A percentile compares a stretch with the other conserved stretches of the same genome.
Conservation (phyloP, 768 basidiomycete genomes). For the Mycena maculata region DNA sequence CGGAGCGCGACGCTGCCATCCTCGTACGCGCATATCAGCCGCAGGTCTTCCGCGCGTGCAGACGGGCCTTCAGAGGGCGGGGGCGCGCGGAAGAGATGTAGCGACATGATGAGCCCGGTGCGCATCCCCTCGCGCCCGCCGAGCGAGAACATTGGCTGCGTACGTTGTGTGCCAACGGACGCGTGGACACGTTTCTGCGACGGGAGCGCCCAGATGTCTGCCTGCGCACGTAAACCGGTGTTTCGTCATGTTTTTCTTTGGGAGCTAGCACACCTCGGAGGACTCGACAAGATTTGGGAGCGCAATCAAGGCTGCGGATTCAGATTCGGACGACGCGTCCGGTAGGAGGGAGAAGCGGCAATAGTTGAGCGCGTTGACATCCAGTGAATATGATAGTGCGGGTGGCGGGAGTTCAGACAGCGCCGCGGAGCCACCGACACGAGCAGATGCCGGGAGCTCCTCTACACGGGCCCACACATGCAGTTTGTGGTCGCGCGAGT, state of each 20-base stretch:
- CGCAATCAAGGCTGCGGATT: slow-evolving; percentile 72
- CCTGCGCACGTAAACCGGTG: slow-evolving; percentile 55
- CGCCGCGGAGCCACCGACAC: slow-evolving; percentile 69
- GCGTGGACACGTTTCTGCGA: slow-evolving; percentile 79
- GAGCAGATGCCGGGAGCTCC: slow-evolving; percentile 54
- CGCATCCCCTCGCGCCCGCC: slow-evolving; percentile 65
- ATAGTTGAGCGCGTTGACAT: slow-evolving; percentile 94
- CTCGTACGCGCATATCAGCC: slow-evolving; percentile 84
- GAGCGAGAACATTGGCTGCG: slow-evolving; percentile 48
- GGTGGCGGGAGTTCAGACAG: slow-evolving; percentile 63
- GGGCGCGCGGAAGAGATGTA: slow-evolving; percentile 68
- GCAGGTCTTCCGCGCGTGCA: slow-evolving; percentile 56
- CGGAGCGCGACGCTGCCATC: slow-evolving; percentile 86
- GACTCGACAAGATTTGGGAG: slow-evolving; percentile 93
- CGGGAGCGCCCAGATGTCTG: slow-evolving; percentile 89
- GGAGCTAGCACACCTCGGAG: slow-evolving; percentile 64
- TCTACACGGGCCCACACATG: slow-evolving; percentile 74
- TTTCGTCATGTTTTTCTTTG: not conserved
- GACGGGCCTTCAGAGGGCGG: slow-evolving; percentile 38
- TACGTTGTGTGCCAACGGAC: slow-evolving; percentile 75
- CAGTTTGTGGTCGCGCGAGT: slow-evolving; percentile 88
- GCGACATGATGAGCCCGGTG: slow-evolving; percentile 88
- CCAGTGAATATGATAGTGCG: slow-evolving; percentile 72
- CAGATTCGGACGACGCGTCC: slow-evolving; percentile 12
- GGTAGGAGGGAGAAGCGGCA: slow-evolving; percentile 86